phyloP scores from a whole-genome alignment of 352 stramenopile species.

The Globisporangium cylindrosporum region DNA sequence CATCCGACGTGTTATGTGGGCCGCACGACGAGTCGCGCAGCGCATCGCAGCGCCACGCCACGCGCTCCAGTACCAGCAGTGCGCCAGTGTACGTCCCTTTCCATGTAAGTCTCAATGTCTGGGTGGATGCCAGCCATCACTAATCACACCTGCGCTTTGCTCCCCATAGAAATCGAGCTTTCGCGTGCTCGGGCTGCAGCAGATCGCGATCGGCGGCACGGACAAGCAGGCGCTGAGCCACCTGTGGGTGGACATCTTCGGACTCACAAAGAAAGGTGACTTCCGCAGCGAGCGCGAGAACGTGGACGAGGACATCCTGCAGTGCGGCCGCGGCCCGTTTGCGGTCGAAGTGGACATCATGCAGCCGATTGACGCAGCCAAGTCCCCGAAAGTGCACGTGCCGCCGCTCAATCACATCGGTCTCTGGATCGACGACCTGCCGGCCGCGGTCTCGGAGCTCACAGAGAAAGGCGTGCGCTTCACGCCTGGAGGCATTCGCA shows the following conservation, averaged over 20 bases:
- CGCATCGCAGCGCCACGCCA: background rate
- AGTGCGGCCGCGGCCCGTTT: conserved; percentile 88
- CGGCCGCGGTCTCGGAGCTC: conserved; percentile 91
- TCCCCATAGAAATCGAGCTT: conserved; percentile 72
- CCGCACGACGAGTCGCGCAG: conserved; percentile 11
- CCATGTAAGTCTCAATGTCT: background rate
- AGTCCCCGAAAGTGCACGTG: conserved; percentile 93
- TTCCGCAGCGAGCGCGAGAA: conserved; percentile 93
- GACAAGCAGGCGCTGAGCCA: conserved; percentile 87
- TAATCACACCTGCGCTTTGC: background rate
- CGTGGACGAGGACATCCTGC: conserved; percentile 97
- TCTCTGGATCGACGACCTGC: conserved; percentile 96
- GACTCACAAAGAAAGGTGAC: conserved; percentile 59
- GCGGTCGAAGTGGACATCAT: conserved; percentile 98
- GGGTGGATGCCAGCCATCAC: background rate
- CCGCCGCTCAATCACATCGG: conserved; percentile 98
- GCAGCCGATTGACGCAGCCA: conserved; percentile 94
- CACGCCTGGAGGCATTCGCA: conserved; percentile 96
- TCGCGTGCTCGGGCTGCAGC: conserved; percentile 95
- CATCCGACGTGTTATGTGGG: background rate
- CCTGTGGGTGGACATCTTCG: conserved; percentile 85
- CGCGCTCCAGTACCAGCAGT: conserved; percentile 20
- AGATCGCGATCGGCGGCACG: conserved; percentile 94
- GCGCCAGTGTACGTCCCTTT: conserved; percentile 13
- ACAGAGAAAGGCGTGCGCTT: conserved; percentile 92